phyloP scores from a whole-genome alignment of 2,329 filamentous ascomycete species.

The Colletotrichum sp. region DNA sequence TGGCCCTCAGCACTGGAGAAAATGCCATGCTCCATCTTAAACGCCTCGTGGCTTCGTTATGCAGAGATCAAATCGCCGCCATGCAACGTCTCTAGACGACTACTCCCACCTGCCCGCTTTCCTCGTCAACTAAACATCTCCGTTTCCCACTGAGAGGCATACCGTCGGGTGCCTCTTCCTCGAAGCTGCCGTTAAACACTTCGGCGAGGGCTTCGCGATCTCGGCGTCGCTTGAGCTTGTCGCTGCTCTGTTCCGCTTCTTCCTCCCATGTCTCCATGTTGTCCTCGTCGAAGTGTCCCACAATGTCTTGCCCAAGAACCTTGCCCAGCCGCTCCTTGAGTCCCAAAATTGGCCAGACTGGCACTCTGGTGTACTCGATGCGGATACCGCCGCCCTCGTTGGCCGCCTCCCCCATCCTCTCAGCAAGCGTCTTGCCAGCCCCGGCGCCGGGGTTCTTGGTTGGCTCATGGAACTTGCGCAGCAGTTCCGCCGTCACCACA shows the following conservation, averaged over 20 bases:
- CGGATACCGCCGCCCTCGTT: constrained; percentile 42
- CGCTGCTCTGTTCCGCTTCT: constrained; percentile 30
- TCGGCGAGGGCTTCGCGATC: constrained; percentile 42
- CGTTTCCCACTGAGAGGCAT: constrained; percentile 35
- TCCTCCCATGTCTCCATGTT: constrained; percentile 53
- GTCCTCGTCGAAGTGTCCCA: constrained; percentile 43
- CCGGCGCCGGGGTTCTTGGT: constrained; percentile 36
- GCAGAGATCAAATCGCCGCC: constrained; percentile 10
- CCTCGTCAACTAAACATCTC: constrained; percentile 34
- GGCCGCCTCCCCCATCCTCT: constrained; percentile 23
- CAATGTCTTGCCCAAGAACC: constrained; percentile 56
- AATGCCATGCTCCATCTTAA: constrained; percentile 1
- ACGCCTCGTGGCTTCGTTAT: constrained; percentile 21
- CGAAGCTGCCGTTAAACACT: constrained; percentile 45
- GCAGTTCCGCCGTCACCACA: constrained; percentile 51
- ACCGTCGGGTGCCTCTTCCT: constrained; percentile 40
- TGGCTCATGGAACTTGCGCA: constrained; percentile 56
- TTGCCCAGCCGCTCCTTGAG: constrained; percentile 60
- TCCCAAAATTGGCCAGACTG: constrained; percentile 60
- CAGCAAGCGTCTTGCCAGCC: background rate
- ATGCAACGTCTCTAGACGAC: constrained; percentile 14
- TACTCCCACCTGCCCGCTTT: constrained; percentile 21
- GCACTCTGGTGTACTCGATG: constrained; percentile 54
- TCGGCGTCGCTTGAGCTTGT: constrained; percentile 35
- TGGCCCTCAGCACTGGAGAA: background rate